Conservation (phyloP, 192 early-diverging fungal genomes). For the Podila epigama region DNA sequence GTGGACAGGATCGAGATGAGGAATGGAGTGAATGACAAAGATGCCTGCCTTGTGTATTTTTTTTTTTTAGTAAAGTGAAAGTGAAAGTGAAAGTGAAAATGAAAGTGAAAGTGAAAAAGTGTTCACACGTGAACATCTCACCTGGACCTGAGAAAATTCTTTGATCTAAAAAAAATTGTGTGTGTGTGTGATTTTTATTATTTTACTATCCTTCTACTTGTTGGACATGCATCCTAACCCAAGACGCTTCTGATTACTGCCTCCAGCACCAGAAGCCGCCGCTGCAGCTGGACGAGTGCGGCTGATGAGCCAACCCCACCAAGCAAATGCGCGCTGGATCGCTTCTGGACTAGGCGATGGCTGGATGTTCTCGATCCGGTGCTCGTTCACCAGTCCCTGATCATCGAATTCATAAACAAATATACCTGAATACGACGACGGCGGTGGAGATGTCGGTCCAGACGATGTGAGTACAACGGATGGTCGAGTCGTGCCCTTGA, state of each 20-base stretch:
- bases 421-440: constrained; percentile 51
- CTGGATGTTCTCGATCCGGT: constrained; percentile 58
- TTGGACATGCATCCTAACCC: constrained; percentile 17
- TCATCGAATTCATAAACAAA: constrained; percentile 58
- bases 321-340: constrained; percentile 44
- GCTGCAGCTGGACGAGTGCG: constrained; percentile 32
- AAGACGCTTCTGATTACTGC: constrained; percentile 22
- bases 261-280: constrained; percentile 3
- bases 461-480: constrained; percentile 36
- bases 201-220: not conserved
- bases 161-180: not conserved
- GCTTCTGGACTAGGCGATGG: constrained; percentile 57
- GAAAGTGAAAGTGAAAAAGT: too few species aligned
- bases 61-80: too few species aligned
- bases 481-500: constrained; percentile 52
- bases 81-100: too few species aligned
- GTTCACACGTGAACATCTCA: not conserved
- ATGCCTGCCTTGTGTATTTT: too few species aligned
- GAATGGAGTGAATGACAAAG: too few species aligned
- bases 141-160: not conserved
- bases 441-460: constrained; percentile 28
- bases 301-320: constrained; percentile 47
- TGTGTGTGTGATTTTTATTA: not conserved
- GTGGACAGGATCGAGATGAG: too few species aligned
- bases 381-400: constrained; percentile 52